Evolutionary conservation across 2,329 filamentous ascomycete species (phyloP).

Genomic region (Chaetomium sp.): DNA sequence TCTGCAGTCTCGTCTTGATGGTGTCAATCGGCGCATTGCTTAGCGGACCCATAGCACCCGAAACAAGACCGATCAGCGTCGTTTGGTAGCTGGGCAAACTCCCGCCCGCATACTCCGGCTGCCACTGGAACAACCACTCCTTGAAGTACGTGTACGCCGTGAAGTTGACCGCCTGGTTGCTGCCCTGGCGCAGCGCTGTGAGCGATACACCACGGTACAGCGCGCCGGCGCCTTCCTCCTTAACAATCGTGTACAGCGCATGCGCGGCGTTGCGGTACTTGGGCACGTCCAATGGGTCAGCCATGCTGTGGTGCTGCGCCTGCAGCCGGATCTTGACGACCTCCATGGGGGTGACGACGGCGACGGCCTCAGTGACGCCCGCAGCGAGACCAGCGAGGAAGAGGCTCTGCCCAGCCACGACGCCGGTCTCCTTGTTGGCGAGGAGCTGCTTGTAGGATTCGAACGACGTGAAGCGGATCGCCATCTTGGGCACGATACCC

Average conservation of each 20-base stretch:
- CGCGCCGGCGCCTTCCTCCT: conserved; percentile 81
- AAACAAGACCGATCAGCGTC: conserved; percentile 81
- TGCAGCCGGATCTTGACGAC: conserved; percentile 98
- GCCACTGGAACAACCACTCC: conserved; percentile 62
- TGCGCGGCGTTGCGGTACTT: conserved; percentile 95
- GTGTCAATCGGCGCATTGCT: conserved; percentile 98
- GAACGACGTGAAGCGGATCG: conserved; percentile 96
- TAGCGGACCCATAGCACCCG: conserved; percentile 89
- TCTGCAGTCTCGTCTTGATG: conserved; percentile 95
- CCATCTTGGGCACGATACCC: conserved; percentile 98
- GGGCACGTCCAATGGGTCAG: conserved; percentile 88
- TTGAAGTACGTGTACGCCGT: conserved; percentile 96
- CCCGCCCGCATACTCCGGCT: conserved; percentile 58
- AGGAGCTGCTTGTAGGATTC: conserved; percentile 88
- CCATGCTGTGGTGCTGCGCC: conserved; percentile 96
- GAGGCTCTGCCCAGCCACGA: conserved; percentile 64
- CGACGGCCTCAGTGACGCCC: conserved; percentile 92
- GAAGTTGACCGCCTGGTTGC: conserved; percentile 98
- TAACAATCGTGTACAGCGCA: conserved; percentile 77
- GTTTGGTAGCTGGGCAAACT: conserved; percentile 85
- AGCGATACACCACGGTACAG: conserved; percentile 91
- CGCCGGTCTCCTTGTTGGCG: conserved; percentile 59
- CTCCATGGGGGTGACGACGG: conserved; percentile 97
- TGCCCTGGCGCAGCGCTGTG: conserved; percentile 88
- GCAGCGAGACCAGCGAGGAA: conserved; percentile 73